Base-by-base conservation (phyloP, 1,284 basidiomycete species). In the Mrakiaceae sp. region DNA sequence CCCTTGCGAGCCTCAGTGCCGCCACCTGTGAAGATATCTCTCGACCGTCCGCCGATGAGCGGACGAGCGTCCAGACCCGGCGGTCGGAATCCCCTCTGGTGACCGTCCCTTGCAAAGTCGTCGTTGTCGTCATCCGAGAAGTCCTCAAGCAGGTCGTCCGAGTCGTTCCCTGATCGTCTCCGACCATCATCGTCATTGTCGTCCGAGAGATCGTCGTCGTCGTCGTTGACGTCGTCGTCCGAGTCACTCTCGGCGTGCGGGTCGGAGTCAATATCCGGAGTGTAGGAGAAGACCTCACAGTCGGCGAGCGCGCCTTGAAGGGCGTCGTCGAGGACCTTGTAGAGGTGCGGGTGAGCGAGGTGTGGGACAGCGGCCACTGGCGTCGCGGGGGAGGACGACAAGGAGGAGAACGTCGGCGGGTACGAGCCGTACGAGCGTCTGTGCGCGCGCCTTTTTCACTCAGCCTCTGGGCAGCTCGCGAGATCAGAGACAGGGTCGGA, bases 261-360 rank as follows among this genome's bases (percentile, higher is more conserved):
- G 78, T 98, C 96, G 53, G 88, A 88, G 71, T 96, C 92, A 68
- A 90, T 86, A 76, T 96, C 93, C 57, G 95, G 96, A 56, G 86
- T 84, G 79, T 93, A 98, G 3, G 90, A 90, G 77, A 88, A 98
- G 64, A 97, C 93, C 74, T 98, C 93, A 79, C 91, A 97, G 68
- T 98, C 92, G 52, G 84, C 79, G 47, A 98, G 81, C 42, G 88
- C 86, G 39, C 64, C 64, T 27, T 60, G 59, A 70, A 98, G 89
- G 71, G 91, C 88, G 60, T 93, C 87, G 81, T 95, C 88, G 58
- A 98, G 83, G 59, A 91, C 83, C 64, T 87, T 85, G 74, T 88
- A 91, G 16, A 98, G 81, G 49, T 86, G 83, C 0, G 92, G 90
- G 74, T 96, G 90, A 8, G 81, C 82, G 67, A 80, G 77, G 66